Evolutionary conservation across 2,329 filamentous ascomycete genomes (phyloP).

Genomic region (Talaromyces sp.): DNA sequence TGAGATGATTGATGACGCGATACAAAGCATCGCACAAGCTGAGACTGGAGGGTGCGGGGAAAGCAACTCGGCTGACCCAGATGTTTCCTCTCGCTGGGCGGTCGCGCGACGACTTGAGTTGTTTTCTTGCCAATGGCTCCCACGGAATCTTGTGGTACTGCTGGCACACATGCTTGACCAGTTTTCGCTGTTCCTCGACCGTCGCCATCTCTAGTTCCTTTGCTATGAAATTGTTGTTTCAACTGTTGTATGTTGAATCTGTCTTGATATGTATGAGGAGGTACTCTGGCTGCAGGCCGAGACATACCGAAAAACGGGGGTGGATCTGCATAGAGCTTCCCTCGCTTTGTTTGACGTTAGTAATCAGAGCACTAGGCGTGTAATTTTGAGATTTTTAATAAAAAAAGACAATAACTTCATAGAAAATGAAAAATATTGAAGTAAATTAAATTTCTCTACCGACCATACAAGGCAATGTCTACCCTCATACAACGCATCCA

Average conservation of each 20-base stretch:
- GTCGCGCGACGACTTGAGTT: neutral
- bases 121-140: constrained; percentile 1
- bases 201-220: neutral
- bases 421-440: neutral
- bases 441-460: neutral
- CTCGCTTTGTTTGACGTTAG: neutral
- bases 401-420: neutral
- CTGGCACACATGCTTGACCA: constrained; percentile 3
- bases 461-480: no score
- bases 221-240: neutral
- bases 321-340: neutral
- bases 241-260: neutral
- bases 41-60: constrained; percentile 3
- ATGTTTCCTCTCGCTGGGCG: neutral
- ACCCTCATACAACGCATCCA: no score
- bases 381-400: neutral
- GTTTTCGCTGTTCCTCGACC: neutral
- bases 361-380: neutral
- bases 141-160: neutral
- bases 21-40: constrained; percentile 5
- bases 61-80: constrained; percentile 3
- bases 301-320: no score
- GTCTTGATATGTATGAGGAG: neutral
- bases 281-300: no score
- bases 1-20: constrained; percentile 1